Conservation (phyloP, 139 green algal genomes). For the Tetradesmus lagerheimii region DNA sequence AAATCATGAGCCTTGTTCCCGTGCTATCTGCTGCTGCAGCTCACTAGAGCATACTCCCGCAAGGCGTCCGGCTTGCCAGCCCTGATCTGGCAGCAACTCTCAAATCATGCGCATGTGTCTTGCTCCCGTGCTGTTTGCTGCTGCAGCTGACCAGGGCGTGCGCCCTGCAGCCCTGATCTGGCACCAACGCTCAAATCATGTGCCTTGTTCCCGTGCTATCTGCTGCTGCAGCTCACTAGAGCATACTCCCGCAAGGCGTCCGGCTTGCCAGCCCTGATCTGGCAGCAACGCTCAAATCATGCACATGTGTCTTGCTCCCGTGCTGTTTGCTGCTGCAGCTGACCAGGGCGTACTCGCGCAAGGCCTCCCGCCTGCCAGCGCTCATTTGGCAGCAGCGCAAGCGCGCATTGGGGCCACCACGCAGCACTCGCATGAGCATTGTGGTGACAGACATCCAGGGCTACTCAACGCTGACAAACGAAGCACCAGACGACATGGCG, state of each 20-base stretch:
- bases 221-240: neutral
- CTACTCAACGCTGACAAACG: constrained; percentile 55
- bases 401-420: constrained; percentile 58
- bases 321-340: neutral
- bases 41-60: neutral
- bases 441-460: constrained; percentile 71
- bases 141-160: constrained; percentile 1
- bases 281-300: constrained; percentile 38
- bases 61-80: constrained; percentile 26
- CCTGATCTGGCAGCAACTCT: constrained; percentile 31
- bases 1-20: neutral
- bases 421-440: constrained; percentile 53
- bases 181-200: constrained; percentile 21
- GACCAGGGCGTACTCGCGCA: neutral
- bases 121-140: neutral
- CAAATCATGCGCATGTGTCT: neutral
- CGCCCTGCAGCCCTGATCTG: constrained; percentile 22
- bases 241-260: too few species aligned
- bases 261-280: constrained; percentile 22
- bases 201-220: neutral
- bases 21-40: neutral
- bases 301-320: neutral
- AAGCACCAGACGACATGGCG: constrained; percentile 35
- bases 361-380: constrained; percentile 25
- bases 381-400: constrained; percentile 52